A percentile compares a stretch with the other conserved stretches of the same genome.
phyloP scores from a whole-genome alignment of 345 rosid genomes.

The Euclidium syriacum region DNA sequence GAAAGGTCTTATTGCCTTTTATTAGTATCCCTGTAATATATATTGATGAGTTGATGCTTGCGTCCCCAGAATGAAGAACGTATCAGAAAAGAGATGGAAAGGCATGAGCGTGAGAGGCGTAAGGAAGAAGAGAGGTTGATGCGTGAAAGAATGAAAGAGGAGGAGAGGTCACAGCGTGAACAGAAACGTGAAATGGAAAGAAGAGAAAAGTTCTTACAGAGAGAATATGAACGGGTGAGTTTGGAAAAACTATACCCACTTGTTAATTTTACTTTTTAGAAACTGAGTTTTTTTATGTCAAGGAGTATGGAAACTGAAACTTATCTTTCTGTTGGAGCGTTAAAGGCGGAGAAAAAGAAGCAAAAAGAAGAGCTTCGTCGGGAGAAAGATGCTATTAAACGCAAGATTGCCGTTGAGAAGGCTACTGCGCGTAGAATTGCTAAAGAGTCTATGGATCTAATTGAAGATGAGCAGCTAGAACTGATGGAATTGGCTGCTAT shows the following conservation, averaged over 20 bases:
- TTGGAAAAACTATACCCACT: not conserved
- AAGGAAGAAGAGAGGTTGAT: constrained; percentile 93
- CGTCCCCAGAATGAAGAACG: constrained; percentile 75
- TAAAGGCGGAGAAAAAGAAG: constrained; percentile 81
- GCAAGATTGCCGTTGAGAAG: constrained; percentile 86
- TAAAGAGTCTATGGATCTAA: constrained; percentile 95
- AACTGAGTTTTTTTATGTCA: constrained; percentile 2
- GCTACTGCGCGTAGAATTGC: constrained; percentile 98
- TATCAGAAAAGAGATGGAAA: constrained; percentile 85
- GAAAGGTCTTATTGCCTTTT: not conserved
- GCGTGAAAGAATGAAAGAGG: constrained; percentile 94
- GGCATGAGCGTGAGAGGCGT: constrained; percentile 85
- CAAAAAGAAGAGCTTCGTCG: constrained; percentile 86
- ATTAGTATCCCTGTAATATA: constrained; percentile 1
- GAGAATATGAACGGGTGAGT: constrained; percentile 61
- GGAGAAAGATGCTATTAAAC: constrained; percentile 83
- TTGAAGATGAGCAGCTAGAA: constrained; percentile 98
- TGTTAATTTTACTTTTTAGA: not conserved
- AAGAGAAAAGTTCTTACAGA: constrained; percentile 87
- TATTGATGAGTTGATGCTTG: constrained; percentile 23
- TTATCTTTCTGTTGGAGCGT: constrained; percentile 17
- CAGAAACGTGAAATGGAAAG: constrained; percentile 91
- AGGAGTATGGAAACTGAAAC: not conserved
- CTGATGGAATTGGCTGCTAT: constrained; percentile 96
- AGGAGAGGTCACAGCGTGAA: constrained; percentile 83